phyloP scores from a whole-genome alignment of 305 asterid genomes.

The Andrographis paniculata region DNA sequence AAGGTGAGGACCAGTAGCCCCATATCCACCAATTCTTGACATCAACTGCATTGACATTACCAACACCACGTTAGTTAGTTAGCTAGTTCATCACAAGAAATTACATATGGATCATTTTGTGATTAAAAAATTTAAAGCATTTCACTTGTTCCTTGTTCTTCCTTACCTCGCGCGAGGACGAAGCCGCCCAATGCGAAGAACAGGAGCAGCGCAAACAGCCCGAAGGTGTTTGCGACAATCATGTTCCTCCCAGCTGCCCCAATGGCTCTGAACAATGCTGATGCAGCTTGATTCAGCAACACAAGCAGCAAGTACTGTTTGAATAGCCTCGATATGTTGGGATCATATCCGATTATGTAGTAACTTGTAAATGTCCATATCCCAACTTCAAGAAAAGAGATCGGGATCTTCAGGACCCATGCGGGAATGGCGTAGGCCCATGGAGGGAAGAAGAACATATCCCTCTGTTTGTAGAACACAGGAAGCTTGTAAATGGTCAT shows the following conservation, averaged over 20 bases:
- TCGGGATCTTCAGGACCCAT: constrained; percentile 63
- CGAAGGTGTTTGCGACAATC: constrained; percentile 61
- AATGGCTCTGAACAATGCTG: constrained; percentile 49
- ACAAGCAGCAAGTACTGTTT: constrained; percentile 53
- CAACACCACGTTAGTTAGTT: too few relatives aligned
- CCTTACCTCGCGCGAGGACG: constrained; percentile 59
- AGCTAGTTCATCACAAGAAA: too few relatives aligned
- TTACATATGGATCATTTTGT: not conserved
- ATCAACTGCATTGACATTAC: constrained; percentile 31
- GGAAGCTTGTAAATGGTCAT: constrained; percentile 65
- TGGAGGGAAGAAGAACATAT: constrained; percentile 56
- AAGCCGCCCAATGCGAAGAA: constrained; percentile 65
- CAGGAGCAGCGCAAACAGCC: constrained; percentile 47
- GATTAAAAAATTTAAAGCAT: not conserved
- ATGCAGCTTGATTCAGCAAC: constrained; percentile 37
- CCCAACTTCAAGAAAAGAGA: constrained; percentile 43
- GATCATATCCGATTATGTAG: constrained; percentile 69
- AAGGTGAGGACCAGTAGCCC: constrained; percentile 65
- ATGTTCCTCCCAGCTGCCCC: constrained; percentile 56
- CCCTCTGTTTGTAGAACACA: constrained; percentile 74
- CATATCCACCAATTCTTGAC: constrained; percentile 70
- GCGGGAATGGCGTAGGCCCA: constrained; percentile 78
- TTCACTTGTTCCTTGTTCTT: too few relatives aligned
- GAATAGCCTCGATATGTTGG: constrained; percentile 53
- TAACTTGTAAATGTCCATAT: constrained; percentile 58